phyloP scores from a whole-genome alignment of 805 yeast genomes.

The Candida loeiensis region DNA sequence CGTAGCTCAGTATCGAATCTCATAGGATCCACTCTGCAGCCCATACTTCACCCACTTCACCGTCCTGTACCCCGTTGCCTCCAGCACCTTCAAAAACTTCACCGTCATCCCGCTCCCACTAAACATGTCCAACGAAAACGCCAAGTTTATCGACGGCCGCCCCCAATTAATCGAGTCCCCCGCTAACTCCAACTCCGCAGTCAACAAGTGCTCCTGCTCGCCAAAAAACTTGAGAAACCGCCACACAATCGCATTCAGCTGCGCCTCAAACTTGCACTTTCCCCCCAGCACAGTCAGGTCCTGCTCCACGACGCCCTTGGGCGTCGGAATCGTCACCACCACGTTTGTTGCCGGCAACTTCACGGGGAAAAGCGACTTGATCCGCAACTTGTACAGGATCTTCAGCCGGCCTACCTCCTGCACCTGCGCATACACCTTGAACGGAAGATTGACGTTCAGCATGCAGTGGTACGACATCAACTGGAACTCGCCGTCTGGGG shows the following conservation, averaged over 20 bases:
- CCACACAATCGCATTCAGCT: conserved; percentile 68
- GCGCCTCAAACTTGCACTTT: conserved; percentile 63
- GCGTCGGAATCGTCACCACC: conserved; percentile 62
- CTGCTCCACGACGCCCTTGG: conserved; percentile 34
- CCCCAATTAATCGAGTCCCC: conserved; percentile 46
- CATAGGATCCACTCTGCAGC: conserved; percentile 76
- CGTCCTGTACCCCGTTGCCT: conserved; percentile 56
- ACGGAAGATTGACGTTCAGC: conserved; percentile 63
- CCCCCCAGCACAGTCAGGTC: conserved; percentile 51
- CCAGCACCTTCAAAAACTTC: conserved; percentile 65
- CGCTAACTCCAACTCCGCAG: conserved; percentile 49
- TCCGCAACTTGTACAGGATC: conserved; percentile 54
- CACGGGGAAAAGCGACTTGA: conserved; percentile 59
- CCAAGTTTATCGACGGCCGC: conserved; percentile 70
- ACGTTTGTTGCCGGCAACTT: conserved; percentile 64
- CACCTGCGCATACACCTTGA: conserved; percentile 57
- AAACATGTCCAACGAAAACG: conserved; percentile 68
- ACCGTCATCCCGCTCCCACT: conserved; percentile 76
- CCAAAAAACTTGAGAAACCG: conserved; percentile 66
- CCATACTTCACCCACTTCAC: conserved; percentile 86
- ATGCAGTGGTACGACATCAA: conserved; percentile 62
- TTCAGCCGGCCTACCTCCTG: conserved; percentile 39
- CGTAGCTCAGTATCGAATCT: conserved; percentile 56
- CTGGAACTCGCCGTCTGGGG: conserved; percentile 87
- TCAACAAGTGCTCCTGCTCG: conserved; percentile 55